Evolutionary conservation across 305 asterid species (phyloP), one percentile per base, ranked within the genome.

Genomic region (Fraxinus nigra): DNA sequence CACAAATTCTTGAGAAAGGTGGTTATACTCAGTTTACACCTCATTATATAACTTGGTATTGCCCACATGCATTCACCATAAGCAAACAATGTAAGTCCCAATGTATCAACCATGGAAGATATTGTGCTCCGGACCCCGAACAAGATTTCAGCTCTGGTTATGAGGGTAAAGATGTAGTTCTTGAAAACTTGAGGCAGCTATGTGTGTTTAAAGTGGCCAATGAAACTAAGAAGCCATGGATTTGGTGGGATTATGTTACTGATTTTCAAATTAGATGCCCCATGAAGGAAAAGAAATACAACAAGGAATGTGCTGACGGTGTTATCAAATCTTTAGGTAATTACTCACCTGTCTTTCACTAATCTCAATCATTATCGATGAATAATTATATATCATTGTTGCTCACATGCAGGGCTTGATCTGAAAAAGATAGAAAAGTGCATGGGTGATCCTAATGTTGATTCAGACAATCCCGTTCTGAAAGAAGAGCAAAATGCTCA

Each of bases 241-340:
- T 92, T 35, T 96, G 99, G 99, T 96, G 99, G 99, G 98, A 96
- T 75, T 96, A 96, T 77, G 98, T 96, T 65, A 96, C 98, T 69
- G 99, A 96, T 89, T 96, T 96, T 86, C 98, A 93, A 81, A 92
- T 96, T 80, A 90, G 99, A 80, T 96, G 98, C 87, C 99, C 99
- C 81, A 96, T 96, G 99, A 96, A 94, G 88, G 97, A 92, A 81
- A 96, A 94, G 92, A 96, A 93, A 81, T 96, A 96, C 85, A 91
- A 96, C 88, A 90, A 88, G 85, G 98, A 90, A 51, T 96, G 99
- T 87, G 98, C 99, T 10, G 93, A 89, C 0, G 35, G 78, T 82
- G 99, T 94, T 63, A 89, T 96, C 81, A 90, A 65, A 81, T 94
- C 98, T 32, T 89, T 96, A 82, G 99, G 98, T 95, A 85, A 80